These are phyloP conservation scores for Clonostachys rosea DNA, from an alignment of 2,329 filamentous ascomycete species.

Conservation along the genomic window DNA sequence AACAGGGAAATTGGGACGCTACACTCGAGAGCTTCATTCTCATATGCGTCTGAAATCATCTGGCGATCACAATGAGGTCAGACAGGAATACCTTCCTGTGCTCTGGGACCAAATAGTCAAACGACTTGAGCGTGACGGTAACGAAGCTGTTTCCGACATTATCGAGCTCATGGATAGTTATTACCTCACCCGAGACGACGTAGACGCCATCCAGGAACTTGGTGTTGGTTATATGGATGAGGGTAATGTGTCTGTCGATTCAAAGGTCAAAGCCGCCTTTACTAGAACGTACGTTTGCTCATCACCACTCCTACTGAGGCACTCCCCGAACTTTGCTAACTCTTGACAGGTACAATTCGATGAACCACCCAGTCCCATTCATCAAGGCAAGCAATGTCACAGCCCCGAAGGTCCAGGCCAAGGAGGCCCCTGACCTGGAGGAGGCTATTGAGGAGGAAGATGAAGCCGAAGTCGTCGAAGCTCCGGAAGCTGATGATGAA, in stretches of 20 bases:
- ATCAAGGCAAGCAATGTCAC: slow-evolving; percentile 84
- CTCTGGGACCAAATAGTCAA: slow-evolving; percentile 80
- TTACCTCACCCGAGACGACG: slow-evolving; percentile 90
- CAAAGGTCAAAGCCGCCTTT: slow-evolving; percentile 83
- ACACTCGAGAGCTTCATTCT: slow-evolving; percentile 89
- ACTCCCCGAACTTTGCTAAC: slow-evolving; percentile 3
- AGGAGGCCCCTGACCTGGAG: slow-evolving; percentile 87
- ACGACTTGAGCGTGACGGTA: slow-evolving; percentile 71
- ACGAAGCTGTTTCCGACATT: slow-evolving; percentile 73
- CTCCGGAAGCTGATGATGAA: slow-evolving; percentile 56
- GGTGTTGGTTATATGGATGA: slow-evolving; percentile 82
- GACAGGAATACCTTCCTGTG: slow-evolving; percentile 88
- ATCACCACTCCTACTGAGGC: neutral
- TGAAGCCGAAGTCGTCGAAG: slow-evolving; percentile 57
- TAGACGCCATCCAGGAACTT: slow-evolving; percentile 81
- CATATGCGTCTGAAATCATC: slow-evolving; percentile 92
- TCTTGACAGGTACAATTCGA: slow-evolving; percentile 68
- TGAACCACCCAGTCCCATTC: slow-evolving; percentile 86
- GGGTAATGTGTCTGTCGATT: slow-evolving; percentile 70
- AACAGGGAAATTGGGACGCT: slow-evolving; percentile 69
- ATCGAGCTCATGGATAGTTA: slow-evolving; percentile 98
- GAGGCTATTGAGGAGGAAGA: slow-evolving; percentile 94
- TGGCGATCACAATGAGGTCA: slow-evolving; percentile 87
- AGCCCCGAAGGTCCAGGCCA: slow-evolving; percentile 65
- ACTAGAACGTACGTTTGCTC: slow-evolving; percentile 68